Conservation (phyloP, 371 early-diverging fungal genomes). For the Nosema muscidifuracis region DNA sequence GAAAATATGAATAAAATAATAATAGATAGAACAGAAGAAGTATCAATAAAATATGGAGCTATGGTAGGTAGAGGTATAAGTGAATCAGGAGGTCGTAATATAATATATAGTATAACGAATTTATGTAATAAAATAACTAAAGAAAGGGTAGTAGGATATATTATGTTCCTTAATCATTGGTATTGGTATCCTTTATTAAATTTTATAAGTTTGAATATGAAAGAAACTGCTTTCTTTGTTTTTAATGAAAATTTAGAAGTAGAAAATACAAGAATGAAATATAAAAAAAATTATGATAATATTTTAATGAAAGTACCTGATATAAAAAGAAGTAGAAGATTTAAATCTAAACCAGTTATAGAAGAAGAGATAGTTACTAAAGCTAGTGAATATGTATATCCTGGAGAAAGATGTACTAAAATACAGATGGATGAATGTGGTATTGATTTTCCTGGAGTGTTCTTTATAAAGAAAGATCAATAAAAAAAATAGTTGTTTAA, state of each 20-base stretch:
- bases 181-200: slow-evolving; percentile 86
- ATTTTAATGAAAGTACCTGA: slow-evolving; percentile 36
- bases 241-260: slow-evolving; percentile 45
- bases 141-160: slow-evolving; percentile 86
- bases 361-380: slow-evolving; percentile 20
- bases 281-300: slow-evolving; percentile 22
- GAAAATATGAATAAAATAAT: slow-evolving; percentile 78
- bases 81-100: slow-evolving; percentile 84
- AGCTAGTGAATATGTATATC: neutral
- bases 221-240: slow-evolving; percentile 46
- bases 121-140: slow-evolving; percentile 77
- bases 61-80: slow-evolving; percentile 88
- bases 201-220: slow-evolving; percentile 45
- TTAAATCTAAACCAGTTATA: slow-evolving; percentile 15
- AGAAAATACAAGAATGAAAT: slow-evolving; percentile 5
- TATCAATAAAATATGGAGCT: slow-evolving; percentile 89
- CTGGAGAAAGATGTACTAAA: slow-evolving; percentile 21
- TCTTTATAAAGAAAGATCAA: slow-evolving; percentile 28
- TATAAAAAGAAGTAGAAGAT: slow-evolving; percentile 37
- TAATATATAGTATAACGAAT: slow-evolving; percentile 78
- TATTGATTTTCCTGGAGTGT: slow-evolving; percentile 18
- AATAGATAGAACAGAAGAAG: slow-evolving; percentile 79
- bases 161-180: slow-evolving; percentile 95
- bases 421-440: slow-evolving; percentile 23
- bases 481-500: neutral